Evolutionary conservation across 192 early-diverging fungal species (phyloP).

Genomic region (Dimargaris xerosporica): DNA sequence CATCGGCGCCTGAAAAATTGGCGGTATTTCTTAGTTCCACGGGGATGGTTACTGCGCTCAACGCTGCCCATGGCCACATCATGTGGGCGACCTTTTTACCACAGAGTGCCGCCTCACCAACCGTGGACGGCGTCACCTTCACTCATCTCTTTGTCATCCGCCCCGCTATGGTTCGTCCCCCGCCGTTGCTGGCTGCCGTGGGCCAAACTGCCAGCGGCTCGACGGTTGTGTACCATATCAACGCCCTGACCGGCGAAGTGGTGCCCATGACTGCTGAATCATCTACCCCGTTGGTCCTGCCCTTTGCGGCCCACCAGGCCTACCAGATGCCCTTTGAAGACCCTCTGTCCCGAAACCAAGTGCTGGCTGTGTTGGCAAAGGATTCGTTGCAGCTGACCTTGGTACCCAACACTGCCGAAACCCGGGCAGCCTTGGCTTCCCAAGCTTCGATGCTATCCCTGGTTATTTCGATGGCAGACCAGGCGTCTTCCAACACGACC

Average conservation of each 20-base stretch:
- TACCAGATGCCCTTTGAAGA: constrained; percentile 9
- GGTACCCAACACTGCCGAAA: neutral
- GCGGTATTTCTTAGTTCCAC: constrained; percentile 58
- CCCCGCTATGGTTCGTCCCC: neutral
- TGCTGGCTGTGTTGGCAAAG: neutral
- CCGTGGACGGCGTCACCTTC: neutral
- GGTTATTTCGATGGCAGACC: too few species aligned
- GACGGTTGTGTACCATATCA: neutral
- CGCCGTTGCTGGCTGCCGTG: constrained; percentile 1
- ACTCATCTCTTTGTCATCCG: constrained; percentile 8
- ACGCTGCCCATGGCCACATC: constrained; percentile 57
- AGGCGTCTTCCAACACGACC: too few species aligned
- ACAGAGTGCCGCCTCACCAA: neutral
- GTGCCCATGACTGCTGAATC: neutral
- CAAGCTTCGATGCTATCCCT: neutral
- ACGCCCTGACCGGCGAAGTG: neutral
- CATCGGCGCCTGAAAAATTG: too few species aligned
- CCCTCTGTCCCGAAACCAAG: neutral
- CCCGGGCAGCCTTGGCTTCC: neutral
- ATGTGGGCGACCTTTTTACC: constrained; percentile 57
- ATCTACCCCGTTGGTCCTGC: neutral
- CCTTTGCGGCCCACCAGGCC: neutral
- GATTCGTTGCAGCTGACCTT: neutral
- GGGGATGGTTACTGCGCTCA: constrained; percentile 71
- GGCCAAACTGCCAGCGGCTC: neutral